Evolutionary conservation across 176 grass and related monocot genomes (phyloP).

Genomic region (Otatea glauca): DNA sequence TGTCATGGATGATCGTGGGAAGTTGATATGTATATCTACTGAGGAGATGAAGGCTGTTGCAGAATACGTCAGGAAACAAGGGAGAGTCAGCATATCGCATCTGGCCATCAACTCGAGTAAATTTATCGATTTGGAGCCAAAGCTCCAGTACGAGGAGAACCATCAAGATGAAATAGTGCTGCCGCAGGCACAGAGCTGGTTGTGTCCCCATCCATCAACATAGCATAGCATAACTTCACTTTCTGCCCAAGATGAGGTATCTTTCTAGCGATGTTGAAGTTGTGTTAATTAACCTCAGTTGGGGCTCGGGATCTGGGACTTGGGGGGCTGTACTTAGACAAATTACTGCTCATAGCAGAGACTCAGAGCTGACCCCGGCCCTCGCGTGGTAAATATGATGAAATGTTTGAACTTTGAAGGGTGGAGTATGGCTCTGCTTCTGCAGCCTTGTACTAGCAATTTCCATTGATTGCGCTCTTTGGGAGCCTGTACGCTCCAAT

Average conservation of each 20-base stretch:
- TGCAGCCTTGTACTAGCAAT: neutral
- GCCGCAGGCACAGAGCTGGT: constrained; percentile 16
- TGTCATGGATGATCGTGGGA: constrained; percentile 98
- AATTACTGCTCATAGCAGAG: neutral
- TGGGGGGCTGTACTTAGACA: neutral
- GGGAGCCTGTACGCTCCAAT: neutral
- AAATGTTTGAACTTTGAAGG: neutral
- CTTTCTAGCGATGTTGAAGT: neutral
- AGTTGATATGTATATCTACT: constrained; percentile 87
- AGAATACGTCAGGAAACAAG: constrained; percentile 85
- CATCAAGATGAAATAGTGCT: constrained; percentile 23
- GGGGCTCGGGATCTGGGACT: neutral
- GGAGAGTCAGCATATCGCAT: constrained; percentile 90
- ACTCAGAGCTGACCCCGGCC: constrained; percentile 9
- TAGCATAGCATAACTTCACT: neutral
- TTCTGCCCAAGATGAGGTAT: neutral
- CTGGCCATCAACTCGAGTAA: constrained; percentile 84
- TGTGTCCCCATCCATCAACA: neutral
- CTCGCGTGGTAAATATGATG: constrained; percentile 22
- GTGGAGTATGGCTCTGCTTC: neutral
- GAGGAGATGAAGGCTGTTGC: constrained; percentile 96
- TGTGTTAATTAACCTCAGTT: constrained; percentile 23
- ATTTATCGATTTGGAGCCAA: constrained; percentile 88
- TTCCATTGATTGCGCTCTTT: neutral
- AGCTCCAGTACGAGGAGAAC: constrained; percentile 50